Percentiles rank a stretch among this genome's conserved stretches.
Evolutionary conservation across 1,284 basidiomycete genomes (phyloP).

Genomic region (Cryptococcus sp.): DNA sequence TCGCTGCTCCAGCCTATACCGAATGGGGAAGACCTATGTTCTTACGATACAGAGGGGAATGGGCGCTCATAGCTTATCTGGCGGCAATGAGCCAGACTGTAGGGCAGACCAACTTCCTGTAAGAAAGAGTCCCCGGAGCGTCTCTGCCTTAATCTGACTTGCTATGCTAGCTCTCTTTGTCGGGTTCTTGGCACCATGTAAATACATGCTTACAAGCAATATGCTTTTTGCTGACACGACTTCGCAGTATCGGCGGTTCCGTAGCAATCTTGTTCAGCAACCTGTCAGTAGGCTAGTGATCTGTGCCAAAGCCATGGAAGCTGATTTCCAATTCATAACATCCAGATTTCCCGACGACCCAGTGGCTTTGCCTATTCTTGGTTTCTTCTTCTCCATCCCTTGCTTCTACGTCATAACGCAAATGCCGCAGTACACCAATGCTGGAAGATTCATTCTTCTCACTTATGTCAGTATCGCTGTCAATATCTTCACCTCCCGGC

Average conservation of each 20-base stretch:
- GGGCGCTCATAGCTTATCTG: constrained; percentile 92
- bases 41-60: constrained; percentile 79
- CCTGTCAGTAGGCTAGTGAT: constrained; percentile 37
- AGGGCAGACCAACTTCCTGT: constrained; percentile 73
- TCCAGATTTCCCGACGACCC: constrained; percentile 59
- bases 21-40: constrained; percentile 75
- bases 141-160: not conserved
- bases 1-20: constrained; percentile 84
- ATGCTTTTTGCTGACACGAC: constrained; percentile 8
- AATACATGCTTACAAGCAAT: constrained; percentile 39
- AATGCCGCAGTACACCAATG: constrained; percentile 71
- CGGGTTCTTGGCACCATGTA: constrained; percentile 81
- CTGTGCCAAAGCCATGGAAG: not conserved
- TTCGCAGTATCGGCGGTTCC: constrained; percentile 68
- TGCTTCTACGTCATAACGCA: constrained; percentile 89
- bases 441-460: constrained; percentile 82
- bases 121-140: constrained; percentile 55
- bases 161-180: constrained; percentile 53
- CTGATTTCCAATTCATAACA: too few relatives aligned
- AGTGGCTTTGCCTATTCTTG: constrained; percentile 73
- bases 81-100: constrained; percentile 87
- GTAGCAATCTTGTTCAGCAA: constrained; percentile 72
- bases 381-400: constrained; percentile 86
- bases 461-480: constrained; percentile 51
- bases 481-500: not conserved